These are phyloP conservation scores for Calonectria pseudoturangicola DNA, from an alignment of 2,329 filamentous ascomycete species.

Conservation along the genomic window DNA sequence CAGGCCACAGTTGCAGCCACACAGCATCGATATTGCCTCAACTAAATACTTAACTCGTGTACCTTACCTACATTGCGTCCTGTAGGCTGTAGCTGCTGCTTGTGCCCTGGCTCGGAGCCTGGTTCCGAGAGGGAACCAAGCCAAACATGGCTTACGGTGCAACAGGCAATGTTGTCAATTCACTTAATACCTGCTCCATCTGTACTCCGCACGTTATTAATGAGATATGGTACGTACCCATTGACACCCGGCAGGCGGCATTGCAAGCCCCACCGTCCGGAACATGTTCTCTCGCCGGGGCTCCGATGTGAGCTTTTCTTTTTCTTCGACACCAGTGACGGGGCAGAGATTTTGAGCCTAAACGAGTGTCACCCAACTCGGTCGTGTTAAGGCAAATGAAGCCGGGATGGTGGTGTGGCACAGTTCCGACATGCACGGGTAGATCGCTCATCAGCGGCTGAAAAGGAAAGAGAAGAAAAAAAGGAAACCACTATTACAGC, in stretches of 20 bases:
- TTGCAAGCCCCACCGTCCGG: constrained; percentile 28
- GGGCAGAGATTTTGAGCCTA: constrained; percentile 15
- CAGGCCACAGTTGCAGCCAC: neutral
- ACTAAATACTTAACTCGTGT: neutral
- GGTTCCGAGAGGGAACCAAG: constrained; percentile 23
- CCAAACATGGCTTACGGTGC: constrained; percentile 20
- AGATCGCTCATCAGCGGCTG: constrained; percentile 19
- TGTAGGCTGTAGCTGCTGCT: neutral
- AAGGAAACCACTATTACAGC: too few relatives aligned
- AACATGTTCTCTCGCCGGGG: constrained; percentile 23
- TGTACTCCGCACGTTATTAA: constrained; percentile 26
- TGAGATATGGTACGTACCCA: constrained; percentile 25
- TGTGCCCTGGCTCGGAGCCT: constrained; percentile 12
- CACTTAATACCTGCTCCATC: constrained; percentile 22
- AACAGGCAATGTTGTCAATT: constrained; percentile 21
- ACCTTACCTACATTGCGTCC: neutral
- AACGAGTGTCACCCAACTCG: constrained; percentile 19
- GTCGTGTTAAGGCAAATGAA: constrained; percentile 6
- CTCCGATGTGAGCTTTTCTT: constrained; percentile 19
- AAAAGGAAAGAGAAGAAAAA: constrained; percentile 14
- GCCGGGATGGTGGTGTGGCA: constrained; percentile 13
- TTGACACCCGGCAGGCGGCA: constrained; percentile 28
- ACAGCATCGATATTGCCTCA: constrained; percentile 11
- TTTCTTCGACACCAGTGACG: constrained; percentile 16
- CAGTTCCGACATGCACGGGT: constrained; percentile 8